These are phyloP conservation scores for Aureobasidium leucospermi DNA, from an alignment of 2,329 filamentous ascomycete species.

Conservation along the genomic window DNA sequence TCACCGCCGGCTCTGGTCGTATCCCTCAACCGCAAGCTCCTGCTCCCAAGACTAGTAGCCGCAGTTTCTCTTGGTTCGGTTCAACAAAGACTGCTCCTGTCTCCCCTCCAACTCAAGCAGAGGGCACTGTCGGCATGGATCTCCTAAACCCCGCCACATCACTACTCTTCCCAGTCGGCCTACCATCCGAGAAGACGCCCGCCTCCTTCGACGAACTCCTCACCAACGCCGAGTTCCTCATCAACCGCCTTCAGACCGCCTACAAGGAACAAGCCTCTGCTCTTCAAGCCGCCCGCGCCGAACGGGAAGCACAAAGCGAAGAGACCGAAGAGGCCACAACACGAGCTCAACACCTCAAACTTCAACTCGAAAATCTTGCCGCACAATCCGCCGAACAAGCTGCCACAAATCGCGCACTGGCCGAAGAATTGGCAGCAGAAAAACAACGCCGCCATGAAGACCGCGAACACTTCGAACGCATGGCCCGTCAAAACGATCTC, in stretches of 20 bases:
- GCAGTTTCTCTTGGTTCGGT: conserved; percentile 29
- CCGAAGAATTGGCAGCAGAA: conserved; percentile 41
- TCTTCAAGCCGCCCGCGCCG: conserved; percentile 45
- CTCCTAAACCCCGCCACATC: conserved; percentile 47
- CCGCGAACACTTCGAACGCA: conserved; percentile 26
- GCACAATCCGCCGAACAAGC: conserved; percentile 49
- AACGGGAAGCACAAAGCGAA: conserved; percentile 52
- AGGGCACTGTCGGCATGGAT: conserved; percentile 34
- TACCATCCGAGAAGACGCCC: conserved; percentile 42
- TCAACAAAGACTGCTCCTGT: conserved; percentile 20
- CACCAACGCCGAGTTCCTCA: conserved; percentile 47
- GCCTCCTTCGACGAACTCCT: conserved; percentile 51
- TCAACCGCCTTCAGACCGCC: conserved; percentile 48
- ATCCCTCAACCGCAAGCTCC: neutral
- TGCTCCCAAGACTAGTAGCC: conserved; percentile 5
- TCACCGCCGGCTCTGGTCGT: conserved; percentile 21
- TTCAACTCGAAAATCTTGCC: conserved; percentile 55
- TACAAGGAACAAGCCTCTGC: conserved; percentile 47
- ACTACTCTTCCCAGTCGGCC: conserved; percentile 47
- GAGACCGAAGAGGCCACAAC: conserved; percentile 55
- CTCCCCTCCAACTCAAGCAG: conserved; percentile 10
- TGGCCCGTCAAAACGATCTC: conserved; percentile 20
- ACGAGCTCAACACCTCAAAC: conserved; percentile 50
- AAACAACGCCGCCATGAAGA: conserved; percentile 32
- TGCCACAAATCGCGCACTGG: conserved; percentile 46